A percentile compares a stretch with the other conserved stretches of the same genome.
phyloP scores from a whole-genome alignment of 2,329 filamentous ascomycete genomes.

The Fusarium brachygibbosum region DNA sequence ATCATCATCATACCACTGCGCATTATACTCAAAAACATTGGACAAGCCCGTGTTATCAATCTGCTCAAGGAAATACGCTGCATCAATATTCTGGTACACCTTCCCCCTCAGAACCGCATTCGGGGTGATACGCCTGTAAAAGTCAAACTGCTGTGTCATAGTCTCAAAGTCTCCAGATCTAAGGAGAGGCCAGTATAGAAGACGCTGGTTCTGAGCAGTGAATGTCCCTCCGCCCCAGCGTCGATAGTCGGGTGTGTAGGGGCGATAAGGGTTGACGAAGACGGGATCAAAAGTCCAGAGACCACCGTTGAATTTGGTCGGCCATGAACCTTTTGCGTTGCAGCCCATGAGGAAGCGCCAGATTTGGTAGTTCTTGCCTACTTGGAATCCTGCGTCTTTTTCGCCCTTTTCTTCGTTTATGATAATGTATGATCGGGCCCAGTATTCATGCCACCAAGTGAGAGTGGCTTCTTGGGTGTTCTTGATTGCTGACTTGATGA shows the following conservation, averaged over 20 bases:
- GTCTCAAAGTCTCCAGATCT: constrained; percentile 13
- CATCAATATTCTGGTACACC: constrained; percentile 7
- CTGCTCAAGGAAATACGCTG: constrained; percentile 9
- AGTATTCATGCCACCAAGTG: constrained; percentile 13
- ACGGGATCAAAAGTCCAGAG: constrained; percentile 21
- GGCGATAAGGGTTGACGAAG: constrained; percentile 3
- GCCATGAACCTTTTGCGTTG: constrained; percentile 9
- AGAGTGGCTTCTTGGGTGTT: constrained; percentile 4
- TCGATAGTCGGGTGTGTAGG: constrained; percentile 11
- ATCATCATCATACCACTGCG: constrained; percentile 18
- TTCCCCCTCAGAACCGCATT: constrained; percentile 9
- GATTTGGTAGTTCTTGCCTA: constrained; percentile 16
- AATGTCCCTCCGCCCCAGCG: constrained; percentile 7
- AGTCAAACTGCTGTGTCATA: constrained; percentile 20
- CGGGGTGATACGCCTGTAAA: constrained; percentile 14
- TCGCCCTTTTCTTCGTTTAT: constrained; percentile 5
- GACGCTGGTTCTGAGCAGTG: constrained; percentile 19
- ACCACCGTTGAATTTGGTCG: constrained; percentile 18
- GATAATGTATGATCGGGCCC: constrained; percentile 12
- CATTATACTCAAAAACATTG: constrained; percentile 19
- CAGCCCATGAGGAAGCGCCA: constrained; percentile 27
- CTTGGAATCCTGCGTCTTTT: constrained; percentile 9
- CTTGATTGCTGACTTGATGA: constrained; percentile 7
- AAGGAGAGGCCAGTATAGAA: constrained; percentile 1
- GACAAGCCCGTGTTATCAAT: constrained; percentile 7